These are phyloP conservation scores for Flueggea neowawraea DNA, from an alignment of 441 rosid genomes.

Conservation along the genomic window DNA sequence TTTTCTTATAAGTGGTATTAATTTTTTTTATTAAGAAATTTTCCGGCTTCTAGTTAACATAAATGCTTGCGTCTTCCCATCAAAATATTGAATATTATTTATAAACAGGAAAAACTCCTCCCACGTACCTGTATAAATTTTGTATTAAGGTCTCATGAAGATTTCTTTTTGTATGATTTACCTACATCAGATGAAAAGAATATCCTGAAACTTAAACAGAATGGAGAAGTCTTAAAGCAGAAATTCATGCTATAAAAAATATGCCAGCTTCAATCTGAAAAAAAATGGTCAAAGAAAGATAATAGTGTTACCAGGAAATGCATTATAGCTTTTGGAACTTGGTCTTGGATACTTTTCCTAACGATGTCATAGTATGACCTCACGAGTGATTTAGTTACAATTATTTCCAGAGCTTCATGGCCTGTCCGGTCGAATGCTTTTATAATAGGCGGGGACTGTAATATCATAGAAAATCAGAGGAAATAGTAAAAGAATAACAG, in stretches of 20 bases:
- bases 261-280: too few species aligned
- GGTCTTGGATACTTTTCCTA: constrained; percentile 36
- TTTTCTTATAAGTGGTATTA: too few species aligned
- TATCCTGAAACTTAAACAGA: neutral
- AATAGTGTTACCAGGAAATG: constrained; percentile 34
- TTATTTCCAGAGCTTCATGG: constrained; percentile 26
- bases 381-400: constrained; percentile 31
- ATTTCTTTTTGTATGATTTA: constrained; percentile 36
- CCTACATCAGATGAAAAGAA: constrained; percentile 22
- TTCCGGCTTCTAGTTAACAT: neutral
- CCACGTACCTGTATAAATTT: constrained; percentile 26
- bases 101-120: neutral
- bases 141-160: constrained; percentile 32
- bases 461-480: constrained; percentile 11
- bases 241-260: neutral
- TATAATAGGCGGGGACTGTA: constrained; percentile 43
- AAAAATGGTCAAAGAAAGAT: neutral
- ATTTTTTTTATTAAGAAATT: too few species aligned
- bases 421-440: constrained; percentile 31
- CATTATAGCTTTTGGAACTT: constrained; percentile 42
- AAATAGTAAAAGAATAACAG: neutral
- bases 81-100: neutral
- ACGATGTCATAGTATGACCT: constrained; percentile 38
- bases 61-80: neutral
- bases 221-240: neutral